Evolutionary conservation across 192 early-diverging fungal species (phyloP), one percentile per base, ranked within the genome.

Genomic region (Chytriomyces hyalinus): DNA sequence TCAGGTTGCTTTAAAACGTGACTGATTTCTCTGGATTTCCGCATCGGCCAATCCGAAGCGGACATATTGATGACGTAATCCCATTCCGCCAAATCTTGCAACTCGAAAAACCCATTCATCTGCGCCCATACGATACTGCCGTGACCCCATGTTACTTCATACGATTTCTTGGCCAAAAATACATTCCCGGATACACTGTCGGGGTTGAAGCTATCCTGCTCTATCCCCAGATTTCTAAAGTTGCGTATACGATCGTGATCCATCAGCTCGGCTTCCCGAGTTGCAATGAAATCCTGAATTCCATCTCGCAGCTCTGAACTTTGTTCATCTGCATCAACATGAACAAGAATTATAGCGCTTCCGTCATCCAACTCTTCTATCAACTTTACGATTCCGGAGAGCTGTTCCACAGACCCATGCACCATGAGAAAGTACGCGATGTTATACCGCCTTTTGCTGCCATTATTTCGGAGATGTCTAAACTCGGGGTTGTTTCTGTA

Each of bases 41-140:
- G 65, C 36, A 88, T 65, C 10, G 87, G 87, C 48, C 71, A 88
- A 63, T 88, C 87, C 47, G 76, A 70, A 28, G 73, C 80, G 28
- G 70, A 76, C 4, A 88, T 62, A 70, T 85, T 88, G 45, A 88
- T 82, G 3, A 85, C 74, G 80, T 74, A 80, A 47, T 88, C 87
- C 87, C 87, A 88, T 63, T 88, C 84, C 4, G 87, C 87, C 60
- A 88, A 48, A 63, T 88, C 87, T 70, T 80, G 53, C 10, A 88
- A 76, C 72, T 84, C 84, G 70, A 70, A 88, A 51, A 84, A 85
- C 45, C 87, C 87, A n/a, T 53, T 57, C 44, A 88, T 50, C 66
- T 88, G 87, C 67, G 75, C 78, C 68, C 65, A 84, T 11, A 85
- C 84, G 36, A 88, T 66, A 49, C 79, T 81, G 5, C 71, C 67